These are phyloP conservation scores for Pythium insidiosum DNA, from an alignment of 352 stramenopile species.

Conservation along the genomic window DNA sequence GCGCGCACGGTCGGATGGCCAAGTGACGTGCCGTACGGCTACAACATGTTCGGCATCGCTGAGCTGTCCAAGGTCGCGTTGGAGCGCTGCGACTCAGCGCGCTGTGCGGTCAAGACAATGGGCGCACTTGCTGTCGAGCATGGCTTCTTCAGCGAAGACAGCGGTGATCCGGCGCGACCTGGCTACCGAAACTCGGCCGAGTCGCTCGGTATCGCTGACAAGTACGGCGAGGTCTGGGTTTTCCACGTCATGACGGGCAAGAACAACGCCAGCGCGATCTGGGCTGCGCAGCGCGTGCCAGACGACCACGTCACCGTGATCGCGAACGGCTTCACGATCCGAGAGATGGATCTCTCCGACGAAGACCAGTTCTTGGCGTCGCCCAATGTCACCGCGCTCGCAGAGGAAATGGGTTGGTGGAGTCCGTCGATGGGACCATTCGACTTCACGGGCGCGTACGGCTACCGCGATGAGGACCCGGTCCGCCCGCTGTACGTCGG, in stretches of 20 bases:
- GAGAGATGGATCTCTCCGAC: slow-evolving; percentile 60
- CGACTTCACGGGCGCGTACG: slow-evolving; percentile 36
- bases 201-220: slow-evolving; percentile 71
- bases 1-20: slow-evolving; percentile 48
- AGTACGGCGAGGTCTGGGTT: slow-evolving; percentile 76
- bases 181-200: slow-evolving; percentile 45
- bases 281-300: slow-evolving; percentile 83
- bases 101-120: slow-evolving; percentile 74
- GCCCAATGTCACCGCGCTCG: slow-evolving; percentile 61
- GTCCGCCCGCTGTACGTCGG: slow-evolving; percentile 33
- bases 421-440: slow-evolving; percentile 24
- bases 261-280: slow-evolving; percentile 74
- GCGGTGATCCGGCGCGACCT: slow-evolving; percentile 23
- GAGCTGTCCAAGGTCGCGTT: slow-evolving; percentile 78
- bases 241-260: slow-evolving; percentile 88
- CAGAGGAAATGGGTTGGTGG: slow-evolving; percentile 67
- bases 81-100: slow-evolving; percentile 60
- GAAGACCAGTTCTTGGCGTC: slow-evolving; percentile 72
- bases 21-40: slow-evolving; percentile 29
- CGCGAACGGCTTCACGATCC: slow-evolving; percentile 88
- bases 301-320: slow-evolving; percentile 77
- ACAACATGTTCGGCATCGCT: slow-evolving; percentile 70
- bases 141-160: slow-evolving; percentile 86
- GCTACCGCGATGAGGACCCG: slow-evolving; percentile 23
- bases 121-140: slow-evolving; percentile 80